Evolutionary conservation across 441 rosid species (phyloP).

Genomic region (Gossypium schwendimanii): DNA sequence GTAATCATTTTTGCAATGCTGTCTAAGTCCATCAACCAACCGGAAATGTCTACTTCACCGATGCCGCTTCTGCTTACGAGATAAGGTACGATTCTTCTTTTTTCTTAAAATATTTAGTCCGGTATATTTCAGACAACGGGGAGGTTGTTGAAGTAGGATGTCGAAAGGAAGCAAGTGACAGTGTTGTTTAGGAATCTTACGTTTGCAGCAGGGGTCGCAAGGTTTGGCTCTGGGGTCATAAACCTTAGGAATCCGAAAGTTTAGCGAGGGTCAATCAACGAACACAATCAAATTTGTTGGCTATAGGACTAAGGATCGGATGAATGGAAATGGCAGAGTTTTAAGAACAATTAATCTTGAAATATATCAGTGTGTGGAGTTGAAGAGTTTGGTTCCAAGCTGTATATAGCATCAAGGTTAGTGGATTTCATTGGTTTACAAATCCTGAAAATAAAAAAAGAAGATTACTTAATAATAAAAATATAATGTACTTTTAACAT

Average conservation of each 20-base stretch:
- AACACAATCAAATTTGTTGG: not conserved
- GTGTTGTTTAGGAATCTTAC: not conserved
- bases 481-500: too few species aligned
- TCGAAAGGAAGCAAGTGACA: not conserved
- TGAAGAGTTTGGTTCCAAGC: not conserved
- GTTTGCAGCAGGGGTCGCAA: conserved; percentile 2
- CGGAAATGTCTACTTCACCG: conserved; percentile 6
- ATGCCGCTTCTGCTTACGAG: not conserved
- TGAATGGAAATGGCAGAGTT: not conserved
- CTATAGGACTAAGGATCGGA: not conserved
- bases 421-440: not conserved
- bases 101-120: too few species aligned
- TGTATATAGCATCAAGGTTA: not conserved
- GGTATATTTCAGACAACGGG: not conserved
- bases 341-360: not conserved
- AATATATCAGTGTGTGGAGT: not conserved
- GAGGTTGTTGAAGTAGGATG: conserved; percentile 4
- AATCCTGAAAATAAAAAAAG: not conserved
- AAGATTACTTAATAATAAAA: not conserved
- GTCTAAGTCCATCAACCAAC: conserved; percentile 1
- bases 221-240: not conserved
- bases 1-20: not conserved
- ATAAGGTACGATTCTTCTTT: not conserved
- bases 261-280: not conserved
- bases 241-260: not conserved